Evolutionary conservation across 2,329 filamentous ascomycete genomes (phyloP), one percentile per base, ranked within the genome.

Genomic region (Nemania sp.): DNA sequence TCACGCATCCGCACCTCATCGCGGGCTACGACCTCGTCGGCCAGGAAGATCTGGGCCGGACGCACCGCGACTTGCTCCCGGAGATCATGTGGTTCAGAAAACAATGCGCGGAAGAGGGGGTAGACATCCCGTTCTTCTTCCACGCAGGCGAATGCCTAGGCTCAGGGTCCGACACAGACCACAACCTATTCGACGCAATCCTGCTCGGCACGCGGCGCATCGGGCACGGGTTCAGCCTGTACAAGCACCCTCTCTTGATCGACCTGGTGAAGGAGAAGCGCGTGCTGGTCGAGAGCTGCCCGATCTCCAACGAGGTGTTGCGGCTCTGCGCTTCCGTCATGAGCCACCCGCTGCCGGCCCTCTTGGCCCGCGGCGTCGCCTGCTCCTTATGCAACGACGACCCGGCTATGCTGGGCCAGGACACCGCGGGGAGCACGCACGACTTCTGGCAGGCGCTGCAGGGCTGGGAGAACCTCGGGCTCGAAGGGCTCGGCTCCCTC

Each of bases 381-480:
- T 93, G 91, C 65, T 84, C 87, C 9, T 81, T 99, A 8, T 91
- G 87, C 75, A 96, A 96, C 67, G 93, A 97, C 68, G 91, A 96
- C 68, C 92, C 91, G 1, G 90, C 89, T 1, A 90, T 97, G 66
- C 78, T 96, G 5, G 92, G 92, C 7, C 90, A 96, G 65, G 89
- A 89, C 52, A 83, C 81, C 6, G 88, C 86, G 22, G 91, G 90
- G 31, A 86, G 94, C 80, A 93, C 89, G 1, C 90, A 96, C 71
- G 91, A 97, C 73, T 96, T 96, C 72, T 97, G 91, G 90, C 91
- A 96, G 72, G 88, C 89, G 1, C 75, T 97, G 17, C 91, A 96
- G 72, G 92, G 90, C 0, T 94, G 92, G 83, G 88, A 96, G 54
- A 96, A 95, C 66, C 81, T 97, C 12, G 94, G 92, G 0, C 78